Conservation (phyloP, 257 asterid genomes). For the Coffea eugenioides region DNA sequence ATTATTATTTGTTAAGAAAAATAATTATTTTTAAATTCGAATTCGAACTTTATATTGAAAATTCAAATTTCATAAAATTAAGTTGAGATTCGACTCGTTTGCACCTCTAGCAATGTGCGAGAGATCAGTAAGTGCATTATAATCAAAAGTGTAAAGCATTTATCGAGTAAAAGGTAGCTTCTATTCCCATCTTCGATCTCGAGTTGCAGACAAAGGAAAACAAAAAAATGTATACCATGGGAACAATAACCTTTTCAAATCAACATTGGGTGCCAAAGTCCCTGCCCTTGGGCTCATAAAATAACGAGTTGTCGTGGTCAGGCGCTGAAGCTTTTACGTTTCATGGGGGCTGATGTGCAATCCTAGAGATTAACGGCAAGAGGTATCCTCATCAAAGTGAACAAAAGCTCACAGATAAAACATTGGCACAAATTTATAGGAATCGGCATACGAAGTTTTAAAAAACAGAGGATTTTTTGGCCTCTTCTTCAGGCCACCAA, state of each 20-base stretch:
- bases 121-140: no score
- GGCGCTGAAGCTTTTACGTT: constrained; percentile 25
- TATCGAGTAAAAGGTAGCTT: no score
- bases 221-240: no score
- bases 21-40: no score
- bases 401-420: constrained; percentile 2
- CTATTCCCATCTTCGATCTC: no score
- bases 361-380: constrained; percentile 7
- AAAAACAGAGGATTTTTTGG: constrained; percentile 27
- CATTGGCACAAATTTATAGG: constrained; percentile 16
- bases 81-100: no score
- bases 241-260: neutral
- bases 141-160: no score
- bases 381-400: neutral
- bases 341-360: constrained; percentile 1
- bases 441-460: constrained; percentile 14
- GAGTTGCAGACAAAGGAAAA: no score
- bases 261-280: neutral
- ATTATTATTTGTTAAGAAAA: no score
- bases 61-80: no score
- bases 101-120: no score
- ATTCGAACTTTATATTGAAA: no score
- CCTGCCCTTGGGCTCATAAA: neutral
- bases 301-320: neutral
- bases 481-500: constrained; percentile 14